Evolutionary conservation across 139 green algal species (phyloP).

Genomic region (Tetraselmis striata): DNA sequence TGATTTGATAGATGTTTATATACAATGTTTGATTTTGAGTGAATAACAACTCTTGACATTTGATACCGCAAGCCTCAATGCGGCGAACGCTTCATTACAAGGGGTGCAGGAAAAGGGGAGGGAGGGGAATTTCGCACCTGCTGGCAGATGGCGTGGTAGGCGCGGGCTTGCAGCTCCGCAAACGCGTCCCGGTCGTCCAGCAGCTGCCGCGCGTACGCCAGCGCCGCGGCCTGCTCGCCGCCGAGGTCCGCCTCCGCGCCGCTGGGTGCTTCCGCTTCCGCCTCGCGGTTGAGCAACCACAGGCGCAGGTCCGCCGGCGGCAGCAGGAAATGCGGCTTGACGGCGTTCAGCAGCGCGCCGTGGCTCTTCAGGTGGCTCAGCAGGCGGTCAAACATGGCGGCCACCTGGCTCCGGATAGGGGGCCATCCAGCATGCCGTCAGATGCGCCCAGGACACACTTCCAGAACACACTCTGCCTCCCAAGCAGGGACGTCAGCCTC

Average conservation of each 20-base stretch:
- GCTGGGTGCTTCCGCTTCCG: constrained; percentile 29
- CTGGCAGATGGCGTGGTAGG: constrained; percentile 26
- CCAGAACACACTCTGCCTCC: too few species aligned
- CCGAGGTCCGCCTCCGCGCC: neutral
- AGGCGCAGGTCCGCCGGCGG: constrained; percentile 33
- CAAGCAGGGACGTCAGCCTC: too few species aligned
- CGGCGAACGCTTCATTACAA: too few species aligned
- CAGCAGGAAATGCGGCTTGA: constrained; percentile 72
- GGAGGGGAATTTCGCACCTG: too few species aligned
- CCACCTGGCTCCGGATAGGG: too few species aligned
- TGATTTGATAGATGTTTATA: too few species aligned
- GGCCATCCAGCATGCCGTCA: too few species aligned
- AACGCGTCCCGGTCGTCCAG: neutral
- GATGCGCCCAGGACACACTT: too few species aligned
- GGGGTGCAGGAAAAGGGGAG: too few species aligned
- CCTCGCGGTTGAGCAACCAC: constrained; percentile 13
- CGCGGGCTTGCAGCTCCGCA: neutral
- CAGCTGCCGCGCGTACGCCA: neutral
- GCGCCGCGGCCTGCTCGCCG: neutral
- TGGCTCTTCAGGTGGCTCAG: constrained; percentile 36
- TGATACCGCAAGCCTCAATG: too few species aligned
- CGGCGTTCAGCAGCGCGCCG: constrained; percentile 57
- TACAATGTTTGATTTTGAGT: too few species aligned
- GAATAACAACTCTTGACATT: too few species aligned
- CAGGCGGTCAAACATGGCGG: constrained; percentile 40